These are phyloP conservation scores for Hevea brasiliensis DNA, from an alignment of 345 rosid species.

Conservation along the genomic window DNA sequence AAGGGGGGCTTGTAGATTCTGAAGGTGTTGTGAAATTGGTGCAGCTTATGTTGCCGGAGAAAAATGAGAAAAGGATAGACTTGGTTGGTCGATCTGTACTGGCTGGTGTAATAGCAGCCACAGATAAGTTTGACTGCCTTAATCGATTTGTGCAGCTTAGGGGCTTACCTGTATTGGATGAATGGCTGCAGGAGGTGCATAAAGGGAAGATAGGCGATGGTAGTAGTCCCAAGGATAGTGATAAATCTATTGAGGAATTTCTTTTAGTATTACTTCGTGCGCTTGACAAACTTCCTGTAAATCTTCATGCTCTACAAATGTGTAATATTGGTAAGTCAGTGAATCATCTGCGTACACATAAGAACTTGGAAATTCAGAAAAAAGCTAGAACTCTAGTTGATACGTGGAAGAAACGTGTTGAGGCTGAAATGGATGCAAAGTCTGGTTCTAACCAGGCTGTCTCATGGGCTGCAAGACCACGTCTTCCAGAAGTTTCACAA, in stretches of 20 bases:
- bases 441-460: conserved; percentile 62
- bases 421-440: conserved; percentile 90
- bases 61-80: conserved; percentile 67
- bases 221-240: conserved; percentile 59
- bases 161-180: conserved; percentile 87
- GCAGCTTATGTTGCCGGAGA: conserved; percentile 71
- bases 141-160: conserved; percentile 69
- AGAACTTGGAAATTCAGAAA: conserved; percentile 78
- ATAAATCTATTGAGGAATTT: conserved; percentile 70
- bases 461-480: conserved; percentile 63
- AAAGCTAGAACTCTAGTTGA: conserved; percentile 90
- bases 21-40: conserved; percentile 82
- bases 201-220: conserved; percentile 80
- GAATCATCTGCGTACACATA: conserved; percentile 77
- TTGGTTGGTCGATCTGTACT: conserved; percentile 61
- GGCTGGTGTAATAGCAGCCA: conserved; percentile 72
- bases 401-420: conserved; percentile 95
- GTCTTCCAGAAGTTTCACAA: conserved; percentile 59
- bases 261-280: conserved; percentile 74
- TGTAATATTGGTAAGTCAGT: conserved; percentile 93
- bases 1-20: conserved; percentile 70
- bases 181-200: conserved; percentile 95
- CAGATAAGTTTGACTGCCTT: conserved; percentile 82
- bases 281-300: conserved; percentile 84
- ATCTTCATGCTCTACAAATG: conserved; percentile 83